Evolutionary conservation across 2,329 filamentous ascomycete species (phyloP).

Genomic region (Ceratocystis eucalypticola): DNA sequence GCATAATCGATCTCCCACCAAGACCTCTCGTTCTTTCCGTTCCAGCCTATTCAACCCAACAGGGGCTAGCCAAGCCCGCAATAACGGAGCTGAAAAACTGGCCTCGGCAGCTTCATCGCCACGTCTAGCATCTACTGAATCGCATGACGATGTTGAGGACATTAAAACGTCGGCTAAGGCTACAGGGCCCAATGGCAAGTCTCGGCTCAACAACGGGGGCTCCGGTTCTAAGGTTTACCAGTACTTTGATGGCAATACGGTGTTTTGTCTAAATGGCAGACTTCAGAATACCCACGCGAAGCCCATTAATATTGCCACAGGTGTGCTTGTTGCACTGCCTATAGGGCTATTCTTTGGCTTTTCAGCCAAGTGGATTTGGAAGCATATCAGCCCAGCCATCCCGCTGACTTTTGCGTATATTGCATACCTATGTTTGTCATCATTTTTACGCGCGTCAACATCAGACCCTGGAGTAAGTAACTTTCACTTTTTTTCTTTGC

Average conservation of each 20-base stretch:
- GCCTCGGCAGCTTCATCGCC: slow-evolving; percentile 54
- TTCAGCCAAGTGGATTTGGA: slow-evolving; percentile 76
- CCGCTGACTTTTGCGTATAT: slow-evolving; percentile 83
- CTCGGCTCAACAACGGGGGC: slow-evolving; percentile 28
- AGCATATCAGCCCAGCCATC: slow-evolving; percentile 72
- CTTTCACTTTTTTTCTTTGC: neutral
- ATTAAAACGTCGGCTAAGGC: slow-evolving; percentile 29
- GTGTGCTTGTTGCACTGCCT: slow-evolving; percentile 64
- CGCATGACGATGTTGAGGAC: slow-evolving; percentile 20
- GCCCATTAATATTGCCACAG: slow-evolving; percentile 82
- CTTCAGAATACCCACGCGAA: slow-evolving; percentile 77
- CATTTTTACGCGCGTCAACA: slow-evolving; percentile 82
- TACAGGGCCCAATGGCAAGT: slow-evolving; percentile 20
- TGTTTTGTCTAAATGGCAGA: slow-evolving; percentile 76
- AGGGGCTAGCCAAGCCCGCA: slow-evolving; percentile 36
- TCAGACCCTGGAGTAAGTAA: slow-evolving; percentile 79
- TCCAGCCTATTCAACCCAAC: slow-evolving; percentile 56
- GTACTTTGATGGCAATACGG: slow-evolving; percentile 86
- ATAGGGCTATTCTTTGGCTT: slow-evolving; percentile 71
- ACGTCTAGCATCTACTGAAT: slow-evolving; percentile 45
- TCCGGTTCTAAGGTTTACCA: slow-evolving; percentile 62
- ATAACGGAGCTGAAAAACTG: slow-evolving; percentile 65
- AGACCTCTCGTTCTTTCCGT: slow-evolving; percentile 62
- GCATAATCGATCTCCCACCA: slow-evolving; percentile 43
- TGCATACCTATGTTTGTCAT: slow-evolving; percentile 82